Base-by-base conservation (phyloP, 163 green algal species). In the Coccomyxa subellipsoidea region DNA sequence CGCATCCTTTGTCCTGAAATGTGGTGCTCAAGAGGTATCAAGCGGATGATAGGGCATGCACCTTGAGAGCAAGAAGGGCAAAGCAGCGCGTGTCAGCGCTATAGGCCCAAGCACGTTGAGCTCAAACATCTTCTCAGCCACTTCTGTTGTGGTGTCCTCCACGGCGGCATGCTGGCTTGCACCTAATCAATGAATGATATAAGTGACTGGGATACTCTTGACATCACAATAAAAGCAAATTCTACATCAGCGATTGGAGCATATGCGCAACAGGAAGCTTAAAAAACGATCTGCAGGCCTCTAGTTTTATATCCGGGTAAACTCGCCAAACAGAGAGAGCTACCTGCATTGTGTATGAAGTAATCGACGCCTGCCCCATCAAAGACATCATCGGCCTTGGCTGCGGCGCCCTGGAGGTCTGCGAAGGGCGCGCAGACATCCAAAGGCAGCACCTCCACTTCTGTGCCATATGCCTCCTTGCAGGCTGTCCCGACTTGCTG, bases 81-180 rank as follows among this genome's bases (percentile, higher is more conserved):
- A 90, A 27, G 84, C 79, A 7, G 92, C 92, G 7, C 90, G 85
- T 0, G 93, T 95, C 3, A 98, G 85, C 29, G 84, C 88, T 77
- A 98, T 94, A 39, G 93, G 92, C 0, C 89, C 93, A 4, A 95
- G 66, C 2, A 92, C 81, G 85, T 98, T 98, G 18, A 97, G 83
- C 25, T 85, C 39, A 36, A 98, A 88, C 79, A 98, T 85, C 35
- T 82, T 29, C 7, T 93, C 82, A 12, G 91, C 88, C 29, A 96
- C 90, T 7, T 90, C 80, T 12, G 79, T 7, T 0, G 72, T 88
- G 15, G 92, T 94, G 72, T 96, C 91, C 40, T 92, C 85, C 5
- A 88, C 94, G 27, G 91, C 79, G 3, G 91, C 91, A 69, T 95
- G 92, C 90, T 97, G 93, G 54, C 89, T 90, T 31, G 87, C 89